These are phyloP conservation scores for Epithemia pelagica DNA, from an alignment of 108 stramenopile species.

Conservation along the genomic window DNA sequence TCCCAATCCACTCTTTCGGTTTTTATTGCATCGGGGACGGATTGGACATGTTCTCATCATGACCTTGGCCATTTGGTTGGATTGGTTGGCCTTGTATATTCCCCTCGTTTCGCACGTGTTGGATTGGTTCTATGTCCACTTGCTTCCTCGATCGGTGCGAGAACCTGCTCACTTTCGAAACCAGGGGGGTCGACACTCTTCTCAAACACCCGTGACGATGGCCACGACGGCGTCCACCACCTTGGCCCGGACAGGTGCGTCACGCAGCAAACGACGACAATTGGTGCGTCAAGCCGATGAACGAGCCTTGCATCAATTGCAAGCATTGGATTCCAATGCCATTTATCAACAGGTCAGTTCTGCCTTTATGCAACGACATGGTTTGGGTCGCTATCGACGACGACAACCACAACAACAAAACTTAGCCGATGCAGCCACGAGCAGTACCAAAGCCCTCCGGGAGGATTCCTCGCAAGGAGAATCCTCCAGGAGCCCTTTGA, in stretches of 20 bases:
- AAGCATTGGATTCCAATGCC: conserved; percentile 12
- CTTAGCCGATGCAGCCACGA: background rate
- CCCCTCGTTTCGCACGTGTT: conserved; percentile 28
- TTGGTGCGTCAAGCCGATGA: conserved; percentile 39
- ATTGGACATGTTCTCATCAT: conserved; percentile 53
- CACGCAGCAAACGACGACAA: conserved; percentile 23
- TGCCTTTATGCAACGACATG: conserved; percentile 53
- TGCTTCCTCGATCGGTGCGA: background rate
- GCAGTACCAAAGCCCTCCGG: background rate
- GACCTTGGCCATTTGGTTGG: conserved; percentile 34
- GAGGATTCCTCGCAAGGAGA: background rate
- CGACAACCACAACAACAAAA: conserved; percentile 3
- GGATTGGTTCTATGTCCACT: background rate
- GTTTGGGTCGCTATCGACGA: conserved; percentile 34
- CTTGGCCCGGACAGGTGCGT: conserved; percentile 14
- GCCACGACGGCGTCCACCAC: background rate
- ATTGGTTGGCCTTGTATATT: conserved; percentile 52
- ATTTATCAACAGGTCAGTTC: conserved; percentile 52
- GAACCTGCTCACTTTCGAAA: background rate
- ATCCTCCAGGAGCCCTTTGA: background rate
- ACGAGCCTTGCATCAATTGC: conserved; percentile 38
- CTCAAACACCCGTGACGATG: background rate
- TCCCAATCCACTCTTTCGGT: conserved; percentile 29
- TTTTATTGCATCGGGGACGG: conserved; percentile 43
- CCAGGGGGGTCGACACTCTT: background rate